Evolutionary conservation across 441 rosid species (phyloP).

Genomic region (Dalechampia spathulata): DNA sequence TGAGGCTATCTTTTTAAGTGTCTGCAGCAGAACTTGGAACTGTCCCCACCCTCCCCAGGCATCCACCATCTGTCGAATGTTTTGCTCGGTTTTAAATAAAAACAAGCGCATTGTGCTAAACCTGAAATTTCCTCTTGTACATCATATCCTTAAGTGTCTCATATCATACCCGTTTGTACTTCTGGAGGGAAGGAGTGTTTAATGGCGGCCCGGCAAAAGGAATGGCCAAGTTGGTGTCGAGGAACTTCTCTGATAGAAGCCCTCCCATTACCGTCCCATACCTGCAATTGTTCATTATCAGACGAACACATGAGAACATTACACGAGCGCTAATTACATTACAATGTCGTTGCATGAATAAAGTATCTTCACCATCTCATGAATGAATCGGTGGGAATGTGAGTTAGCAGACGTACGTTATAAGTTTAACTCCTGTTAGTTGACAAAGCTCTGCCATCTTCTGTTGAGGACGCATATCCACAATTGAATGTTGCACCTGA

Average conservation of each 20-base stretch:
- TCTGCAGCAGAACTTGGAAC: constrained; percentile 71
- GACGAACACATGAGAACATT: neutral
- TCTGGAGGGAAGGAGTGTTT: constrained; percentile 84
- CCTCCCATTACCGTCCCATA: constrained; percentile 97
- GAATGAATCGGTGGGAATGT: neutral
- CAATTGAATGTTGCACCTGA: constrained; percentile 93
- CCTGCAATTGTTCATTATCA: constrained; percentile 31
- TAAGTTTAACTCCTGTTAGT: constrained; percentile 82
- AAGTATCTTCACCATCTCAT: neutral
- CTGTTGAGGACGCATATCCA: constrained; percentile 95
- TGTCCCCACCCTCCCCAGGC: constrained; percentile 97
- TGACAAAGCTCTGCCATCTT: constrained; percentile 92
- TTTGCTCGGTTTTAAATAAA: too few relatives aligned
- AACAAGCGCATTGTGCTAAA: too few relatives aligned
- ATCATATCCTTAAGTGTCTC: neutral
- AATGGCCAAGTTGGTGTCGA: constrained; percentile 72
- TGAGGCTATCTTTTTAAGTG: constrained; percentile 58
- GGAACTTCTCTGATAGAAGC: constrained; percentile 85
- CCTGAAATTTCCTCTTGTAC: too few relatives aligned
- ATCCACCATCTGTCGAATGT: constrained; percentile 92
- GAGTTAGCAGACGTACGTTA: constrained; percentile 55
- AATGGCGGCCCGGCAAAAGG: constrained; percentile 81
- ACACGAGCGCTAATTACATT: too few relatives aligned
- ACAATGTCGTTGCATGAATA: neutral
- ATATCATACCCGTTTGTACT: constrained; percentile 70